Percentiles rank a stretch among this genome's conserved stretches.
These are phyloP conservation scores for Brasilioporus rufonigricans DNA, from an alignment of 768 basidiomycete genomes.

Conservation along the genomic window DNA sequence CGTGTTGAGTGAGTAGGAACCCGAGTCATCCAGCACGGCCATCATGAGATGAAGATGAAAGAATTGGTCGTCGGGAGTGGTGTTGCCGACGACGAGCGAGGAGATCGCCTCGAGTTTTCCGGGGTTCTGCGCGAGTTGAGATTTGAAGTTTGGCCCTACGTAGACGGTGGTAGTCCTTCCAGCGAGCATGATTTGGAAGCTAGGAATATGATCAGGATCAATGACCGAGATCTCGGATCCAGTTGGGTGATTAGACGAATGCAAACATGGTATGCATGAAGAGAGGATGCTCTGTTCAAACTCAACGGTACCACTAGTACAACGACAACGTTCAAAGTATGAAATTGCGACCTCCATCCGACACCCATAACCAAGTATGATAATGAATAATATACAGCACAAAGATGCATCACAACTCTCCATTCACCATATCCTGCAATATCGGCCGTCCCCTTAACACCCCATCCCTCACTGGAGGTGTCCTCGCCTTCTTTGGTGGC, in stretches of 20 bases:
- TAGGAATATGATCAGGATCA: neutral
- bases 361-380: no score
- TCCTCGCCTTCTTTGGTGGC: constrained; percentile 39
- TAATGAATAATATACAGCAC: neutral
- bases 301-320: no score
- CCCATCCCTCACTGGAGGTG: constrained; percentile 33
- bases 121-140: neutral
- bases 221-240: no score
- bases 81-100: neutral
- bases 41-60: no score
- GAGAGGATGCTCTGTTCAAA: no score
- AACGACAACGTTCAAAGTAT: no score
- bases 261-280: no score
- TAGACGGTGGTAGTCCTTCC: neutral
- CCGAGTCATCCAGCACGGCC: no score
- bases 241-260: no score
- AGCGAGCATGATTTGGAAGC: neutral
- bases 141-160: neutral
- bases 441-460: constrained; percentile 57
- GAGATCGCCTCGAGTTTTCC: neutral
- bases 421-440: constrained; percentile 59
- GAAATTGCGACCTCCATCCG: no score
- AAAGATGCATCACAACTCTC: constrained; percentile 20
- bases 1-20: no score
- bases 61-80: neutral